Conservation (phyloP, 371 early-diverging fungal genomes). For the Blastocladiella emersonii region DNA sequence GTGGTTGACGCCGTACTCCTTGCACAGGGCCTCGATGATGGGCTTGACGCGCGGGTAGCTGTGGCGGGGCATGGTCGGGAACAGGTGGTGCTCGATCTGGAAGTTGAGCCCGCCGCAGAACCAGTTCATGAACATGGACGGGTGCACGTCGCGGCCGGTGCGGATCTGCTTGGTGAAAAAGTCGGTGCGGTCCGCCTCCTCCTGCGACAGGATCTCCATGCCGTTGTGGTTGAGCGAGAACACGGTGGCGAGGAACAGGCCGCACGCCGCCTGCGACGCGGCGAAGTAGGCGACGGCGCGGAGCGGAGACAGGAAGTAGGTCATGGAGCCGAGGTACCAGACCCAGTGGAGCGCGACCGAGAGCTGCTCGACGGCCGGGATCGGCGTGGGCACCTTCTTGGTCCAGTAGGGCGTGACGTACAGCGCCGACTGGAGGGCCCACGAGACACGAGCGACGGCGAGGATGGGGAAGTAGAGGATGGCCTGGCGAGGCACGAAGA, state of each 20-base stretch:
- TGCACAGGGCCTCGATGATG: constrained; percentile 49
- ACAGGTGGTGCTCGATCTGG: constrained; percentile 69
- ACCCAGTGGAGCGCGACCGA: constrained; percentile 52
- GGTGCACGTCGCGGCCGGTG: constrained; percentile 65
- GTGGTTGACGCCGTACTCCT: constrained; percentile 53
- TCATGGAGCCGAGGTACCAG: constrained; percentile 40
- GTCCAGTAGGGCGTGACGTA: constrained; percentile 42
- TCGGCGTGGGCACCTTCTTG: constrained; percentile 24
- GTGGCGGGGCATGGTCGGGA: constrained; percentile 72
- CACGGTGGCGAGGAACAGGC: constrained; percentile 61
- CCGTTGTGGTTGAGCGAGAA: constrained; percentile 82
- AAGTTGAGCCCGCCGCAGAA: constrained; percentile 74
- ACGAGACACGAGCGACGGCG: constrained; percentile 61
- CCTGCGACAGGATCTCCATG: constrained; percentile 63
- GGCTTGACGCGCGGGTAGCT: constrained; percentile 47
- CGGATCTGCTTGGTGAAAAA: constrained; percentile 63
- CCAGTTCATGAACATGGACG: constrained; percentile 52
- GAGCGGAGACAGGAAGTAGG: constrained; percentile 34
- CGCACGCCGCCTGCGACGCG: constrained; percentile 54
- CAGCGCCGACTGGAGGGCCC: constrained; percentile 53
- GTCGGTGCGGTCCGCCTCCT: constrained; percentile 52
- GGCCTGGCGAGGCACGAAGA: constrained; percentile 61
- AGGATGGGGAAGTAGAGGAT: constrained; percentile 67
- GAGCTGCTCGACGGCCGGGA: constrained; percentile 33
- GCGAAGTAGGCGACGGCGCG: constrained; percentile 36